Conservation (phyloP, 495 filamentous ascomycete species). For the Astrocystis sublimbata region DNA sequence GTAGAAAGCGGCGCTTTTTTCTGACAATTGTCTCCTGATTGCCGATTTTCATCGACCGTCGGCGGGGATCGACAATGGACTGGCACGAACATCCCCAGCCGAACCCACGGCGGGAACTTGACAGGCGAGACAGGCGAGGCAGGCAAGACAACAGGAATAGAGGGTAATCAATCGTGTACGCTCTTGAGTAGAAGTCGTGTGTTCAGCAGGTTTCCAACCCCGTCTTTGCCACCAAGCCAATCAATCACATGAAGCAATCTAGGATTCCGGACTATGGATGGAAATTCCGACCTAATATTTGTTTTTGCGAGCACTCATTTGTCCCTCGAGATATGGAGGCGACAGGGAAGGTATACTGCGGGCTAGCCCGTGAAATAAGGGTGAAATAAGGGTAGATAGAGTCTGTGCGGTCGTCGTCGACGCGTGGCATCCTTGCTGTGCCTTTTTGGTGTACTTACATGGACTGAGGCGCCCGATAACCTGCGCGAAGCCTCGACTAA, state of each 20-base stretch:
- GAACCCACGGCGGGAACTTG: too few relatives aligned
- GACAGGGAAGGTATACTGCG: neutral
- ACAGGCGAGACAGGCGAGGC: too few relatives aligned
- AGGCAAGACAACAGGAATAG: too few relatives aligned
- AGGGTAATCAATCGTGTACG: too few relatives aligned
- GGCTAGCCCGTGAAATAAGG: neutral
- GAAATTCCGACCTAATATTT: neutral
- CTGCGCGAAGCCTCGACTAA: constrained; percentile 4
- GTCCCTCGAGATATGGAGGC: neutral
- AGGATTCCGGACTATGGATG: constrained; percentile 1
- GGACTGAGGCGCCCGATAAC: neutral
- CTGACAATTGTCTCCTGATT: neutral
- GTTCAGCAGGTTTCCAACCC: constrained; percentile 6
- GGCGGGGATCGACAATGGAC: constrained; percentile 8
- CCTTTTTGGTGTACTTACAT: neutral
- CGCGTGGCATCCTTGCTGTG: neutral
- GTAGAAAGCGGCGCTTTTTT: neutral
- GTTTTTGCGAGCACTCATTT: neutral
- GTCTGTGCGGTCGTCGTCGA: neutral
- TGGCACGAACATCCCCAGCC: constrained; percentile 5
- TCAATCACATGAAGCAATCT: neutral
- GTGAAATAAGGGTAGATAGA: too few relatives aligned
- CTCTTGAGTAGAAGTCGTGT: neutral
- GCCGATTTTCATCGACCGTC: neutral
- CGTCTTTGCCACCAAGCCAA: constrained; percentile 9